Percentiles rank a stretch among this genome's conserved stretches.
Conservation (phyloP, 2,329 filamentous ascomycete species). For the Aspergillus ochraceoroseus region DNA sequence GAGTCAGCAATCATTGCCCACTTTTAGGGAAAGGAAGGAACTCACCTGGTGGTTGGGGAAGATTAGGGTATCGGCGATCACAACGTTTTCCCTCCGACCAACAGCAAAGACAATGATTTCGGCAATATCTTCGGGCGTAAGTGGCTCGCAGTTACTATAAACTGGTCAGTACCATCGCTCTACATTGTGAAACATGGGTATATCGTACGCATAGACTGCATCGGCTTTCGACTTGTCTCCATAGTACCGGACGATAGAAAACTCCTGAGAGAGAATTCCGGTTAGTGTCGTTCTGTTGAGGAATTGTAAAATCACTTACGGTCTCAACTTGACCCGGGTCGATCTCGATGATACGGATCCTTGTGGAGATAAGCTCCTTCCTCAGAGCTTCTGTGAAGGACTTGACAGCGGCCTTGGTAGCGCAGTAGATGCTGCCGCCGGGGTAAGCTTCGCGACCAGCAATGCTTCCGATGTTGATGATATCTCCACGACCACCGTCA, state of each 20-base stretch:
- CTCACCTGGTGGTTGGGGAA: slow-evolving; percentile 83
- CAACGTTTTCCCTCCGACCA: slow-evolving; percentile 80
- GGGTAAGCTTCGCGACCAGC: slow-evolving; percentile 83
- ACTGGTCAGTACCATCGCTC: background rate
- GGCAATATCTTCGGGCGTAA: slow-evolving; percentile 86
- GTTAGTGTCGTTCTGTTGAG: slow-evolving; percentile 7
- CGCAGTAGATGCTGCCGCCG: slow-evolving; percentile 87
- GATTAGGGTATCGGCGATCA: slow-evolving; percentile 79
- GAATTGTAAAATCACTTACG: slow-evolving; percentile 39
- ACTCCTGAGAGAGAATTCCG: slow-evolving; percentile 92
- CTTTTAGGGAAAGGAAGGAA: background rate
- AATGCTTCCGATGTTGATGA: slow-evolving; percentile 92
- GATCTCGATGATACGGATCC: slow-evolving; percentile 79
- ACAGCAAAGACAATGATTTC: slow-evolving; percentile 85
- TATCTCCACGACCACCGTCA: slow-evolving; percentile 76
- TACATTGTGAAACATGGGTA: background rate
- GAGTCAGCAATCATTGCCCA: background rate
- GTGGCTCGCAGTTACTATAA: slow-evolving; percentile 65
- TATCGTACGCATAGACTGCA: slow-evolving; percentile 72
- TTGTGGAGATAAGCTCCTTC: slow-evolving; percentile 73
- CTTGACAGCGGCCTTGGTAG: slow-evolving; percentile 82
- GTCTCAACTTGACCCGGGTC: slow-evolving; percentile 94
- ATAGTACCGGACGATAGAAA: slow-evolving; percentile 80
- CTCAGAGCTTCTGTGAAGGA: slow-evolving; percentile 78
- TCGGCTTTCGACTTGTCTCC: slow-evolving; percentile 87